phyloP scores from a whole-genome alignment of 163 green algal genomes.

The Trebouxia gelatinosa region DNA sequence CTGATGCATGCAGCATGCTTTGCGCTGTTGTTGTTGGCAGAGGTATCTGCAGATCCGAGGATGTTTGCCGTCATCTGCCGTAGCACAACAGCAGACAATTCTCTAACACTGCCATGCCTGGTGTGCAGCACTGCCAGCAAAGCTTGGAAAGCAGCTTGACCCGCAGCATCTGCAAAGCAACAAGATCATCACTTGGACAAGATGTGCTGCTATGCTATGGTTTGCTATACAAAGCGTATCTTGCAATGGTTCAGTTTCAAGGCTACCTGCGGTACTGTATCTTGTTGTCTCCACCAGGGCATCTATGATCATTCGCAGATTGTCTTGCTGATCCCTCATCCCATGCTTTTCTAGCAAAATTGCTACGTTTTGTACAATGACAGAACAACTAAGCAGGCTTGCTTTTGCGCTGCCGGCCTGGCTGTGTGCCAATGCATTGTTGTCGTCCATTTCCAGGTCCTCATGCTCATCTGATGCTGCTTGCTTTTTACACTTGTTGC shows the following conservation, averaged over 20 bases:
- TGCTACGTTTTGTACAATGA: constrained; percentile 12
- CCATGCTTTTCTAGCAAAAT: constrained; percentile 29
- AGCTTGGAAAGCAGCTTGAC: constrained; percentile 41
- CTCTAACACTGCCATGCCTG: constrained; percentile 44
- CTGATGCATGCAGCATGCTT: constrained; percentile 8
- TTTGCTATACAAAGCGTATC: background rate
- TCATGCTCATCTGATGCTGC: background rate
- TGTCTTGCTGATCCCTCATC: constrained; percentile 32
- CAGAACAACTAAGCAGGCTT: background rate
- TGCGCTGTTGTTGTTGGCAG: background rate
- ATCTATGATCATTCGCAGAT: background rate
- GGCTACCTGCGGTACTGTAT: background rate
- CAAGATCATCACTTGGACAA: background rate
- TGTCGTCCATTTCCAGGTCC: background rate
- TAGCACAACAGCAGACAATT: constrained; percentile 45
- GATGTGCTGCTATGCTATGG: background rate
- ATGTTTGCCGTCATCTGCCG: constrained; percentile 50
- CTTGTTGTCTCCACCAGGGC: constrained; percentile 1
- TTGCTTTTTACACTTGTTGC: background rate
- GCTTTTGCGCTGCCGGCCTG: background rate
- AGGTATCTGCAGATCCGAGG: constrained; percentile 35
- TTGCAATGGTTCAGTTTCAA: no score
- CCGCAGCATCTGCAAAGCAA: background rate
- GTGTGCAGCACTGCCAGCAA: constrained; percentile 46
- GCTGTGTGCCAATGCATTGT: background rate